These are phyloP conservation scores for Mortierella sp. DNA, from an alignment of 371 early-diverging fungal species.

Conservation along the genomic window DNA sequence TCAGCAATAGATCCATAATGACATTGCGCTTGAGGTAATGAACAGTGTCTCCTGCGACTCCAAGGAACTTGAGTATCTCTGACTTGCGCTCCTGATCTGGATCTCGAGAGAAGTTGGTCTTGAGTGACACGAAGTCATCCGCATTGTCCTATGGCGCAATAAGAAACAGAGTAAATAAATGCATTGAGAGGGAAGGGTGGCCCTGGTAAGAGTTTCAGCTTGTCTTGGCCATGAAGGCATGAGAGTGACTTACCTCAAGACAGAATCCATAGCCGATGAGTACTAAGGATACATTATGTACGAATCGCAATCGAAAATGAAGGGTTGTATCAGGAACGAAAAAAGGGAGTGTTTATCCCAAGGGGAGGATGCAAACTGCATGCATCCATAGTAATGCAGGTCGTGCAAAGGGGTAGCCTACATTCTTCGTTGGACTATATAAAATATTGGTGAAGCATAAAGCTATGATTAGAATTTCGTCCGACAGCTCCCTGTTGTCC, in stretches of 20 bases:
- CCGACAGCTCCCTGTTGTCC: neutral
- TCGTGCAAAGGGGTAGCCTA: conserved; percentile 43
- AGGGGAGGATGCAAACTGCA: neutral
- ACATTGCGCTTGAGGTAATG: conserved; percentile 63
- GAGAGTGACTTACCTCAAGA: conserved; percentile 53
- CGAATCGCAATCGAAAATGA: conserved; percentile 4
- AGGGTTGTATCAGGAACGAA: neutral
- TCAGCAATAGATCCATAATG: conserved; percentile 62
- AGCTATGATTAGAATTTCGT: neutral
- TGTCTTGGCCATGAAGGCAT: neutral
- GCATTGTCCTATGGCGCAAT: conserved; percentile 58
- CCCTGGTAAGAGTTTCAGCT: neutral
- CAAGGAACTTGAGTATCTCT: conserved; percentile 59
- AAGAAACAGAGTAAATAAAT: neutral
- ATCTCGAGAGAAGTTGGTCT: conserved; percentile 72
- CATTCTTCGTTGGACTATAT: conserved; percentile 75
- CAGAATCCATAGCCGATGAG: conserved; percentile 70
- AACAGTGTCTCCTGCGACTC: conserved; percentile 44
- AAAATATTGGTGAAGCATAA: neutral
- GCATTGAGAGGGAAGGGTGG: neutral
- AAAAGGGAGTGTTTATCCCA: neutral
- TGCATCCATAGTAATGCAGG: neutral
- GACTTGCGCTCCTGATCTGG: conserved; percentile 64
- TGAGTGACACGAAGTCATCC: conserved; percentile 64
- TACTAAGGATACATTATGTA: conserved; percentile 16